Evolutionary conservation across 192 early-diverging fungal species (phyloP).

Genomic region (Glomus cerebriforme): DNA sequence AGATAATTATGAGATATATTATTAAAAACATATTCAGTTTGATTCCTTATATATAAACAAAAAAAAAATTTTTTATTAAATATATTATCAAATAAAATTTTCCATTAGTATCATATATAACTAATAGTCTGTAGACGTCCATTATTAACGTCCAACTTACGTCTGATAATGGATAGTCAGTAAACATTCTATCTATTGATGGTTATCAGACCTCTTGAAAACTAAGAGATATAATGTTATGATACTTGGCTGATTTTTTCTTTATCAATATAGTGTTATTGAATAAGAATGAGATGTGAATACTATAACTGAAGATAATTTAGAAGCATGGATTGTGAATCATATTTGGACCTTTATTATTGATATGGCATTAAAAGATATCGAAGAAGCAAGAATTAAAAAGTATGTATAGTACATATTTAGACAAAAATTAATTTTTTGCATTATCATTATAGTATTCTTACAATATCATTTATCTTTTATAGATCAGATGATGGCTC

Average conservation of each 20-base stretch:
- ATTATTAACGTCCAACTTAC: no score
- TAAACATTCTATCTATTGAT: no score
- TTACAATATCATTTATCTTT: not conserved
- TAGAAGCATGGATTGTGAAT: constrained; percentile 16
- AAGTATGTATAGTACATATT: not conserved
- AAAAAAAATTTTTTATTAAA: no score
- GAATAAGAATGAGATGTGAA: not conserved
- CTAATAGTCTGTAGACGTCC: no score
- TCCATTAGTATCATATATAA: no score
- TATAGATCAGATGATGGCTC: constrained; percentile 11
- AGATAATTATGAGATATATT: no score
- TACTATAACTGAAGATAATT: not conserved
- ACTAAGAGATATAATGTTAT: not conserved
- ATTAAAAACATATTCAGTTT: no score
- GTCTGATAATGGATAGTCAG: no score
- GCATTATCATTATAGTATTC: not conserved
- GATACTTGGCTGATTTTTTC: not conserved
- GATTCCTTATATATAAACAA: no score
- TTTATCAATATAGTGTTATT: constrained; percentile 15
- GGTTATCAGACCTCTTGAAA: no score
- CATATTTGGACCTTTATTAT: constrained; percentile 9
- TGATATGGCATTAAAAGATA: constrained; percentile 16
- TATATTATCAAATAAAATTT: no score
- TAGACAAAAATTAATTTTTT: not conserved
- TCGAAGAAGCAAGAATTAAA: constrained; percentile 7